Base-by-base conservation (phyloP, 257 asterid genomes). In the Misopates orontium region DNA sequence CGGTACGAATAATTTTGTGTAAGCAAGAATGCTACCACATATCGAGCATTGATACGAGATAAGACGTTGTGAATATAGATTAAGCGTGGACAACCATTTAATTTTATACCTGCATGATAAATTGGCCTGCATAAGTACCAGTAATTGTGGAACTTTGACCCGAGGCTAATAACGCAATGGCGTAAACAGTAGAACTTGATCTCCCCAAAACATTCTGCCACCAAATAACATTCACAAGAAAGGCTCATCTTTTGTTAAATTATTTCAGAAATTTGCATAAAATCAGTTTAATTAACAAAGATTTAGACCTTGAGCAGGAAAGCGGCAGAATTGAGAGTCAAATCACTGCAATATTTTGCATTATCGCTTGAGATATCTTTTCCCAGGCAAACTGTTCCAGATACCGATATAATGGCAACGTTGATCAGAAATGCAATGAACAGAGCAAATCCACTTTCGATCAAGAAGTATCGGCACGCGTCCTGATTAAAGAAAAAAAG, bases 121-220 rank as follows among this genome's bases (percentile, higher is more conserved):
- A 93, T 52, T 93, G 97, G 8, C 99, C 99, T 4, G 97, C 96
- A 71, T 90, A 93, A n/a, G 99, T 93, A 54, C 97, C 99, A 0
- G 97, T 93, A 4, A 93, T 93, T 16, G 97, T 66, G 21, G 99
- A 93, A 78, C 97, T 93, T 41, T 93, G 97, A 49, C 99, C 99
- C 0, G 99, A 93, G 63, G 99, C 99, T 47, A 93, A 64, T 44
- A 93, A 66, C 3, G 99, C 99, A 48, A 93, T 83, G 56, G 94
- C 97, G 66, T 87, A 93, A 36, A 87, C 69, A 0, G 69, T 90
- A 11, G 97, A 90, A 62, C 97, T 90, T 36, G 96, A 87, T 75
- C 55, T 83, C 31, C 97, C 99, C 61, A 93, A 75, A 41, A 93
- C 95, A 79, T 93, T 90, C 97, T 93, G 80, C n/a, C 14, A 60